A percentile compares a stretch with the other conserved stretches of the same genome.
Evolutionary conservation across 306 rosid species (phyloP).

Genomic region (Inga leiocalycina): DNA sequence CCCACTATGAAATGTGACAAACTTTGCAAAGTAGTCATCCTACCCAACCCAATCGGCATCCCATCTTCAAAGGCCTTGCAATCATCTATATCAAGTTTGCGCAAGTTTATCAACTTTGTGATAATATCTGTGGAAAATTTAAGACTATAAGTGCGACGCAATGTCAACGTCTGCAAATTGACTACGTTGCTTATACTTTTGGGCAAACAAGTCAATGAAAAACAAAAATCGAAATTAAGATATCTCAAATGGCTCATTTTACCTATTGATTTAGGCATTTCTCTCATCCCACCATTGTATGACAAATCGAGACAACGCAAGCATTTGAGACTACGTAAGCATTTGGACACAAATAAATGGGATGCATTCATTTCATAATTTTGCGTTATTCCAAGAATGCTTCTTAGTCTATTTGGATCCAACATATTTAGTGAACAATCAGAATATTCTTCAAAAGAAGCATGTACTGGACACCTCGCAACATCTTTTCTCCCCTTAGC

Average conservation of each 20-base stretch:
- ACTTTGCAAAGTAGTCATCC: neutral
- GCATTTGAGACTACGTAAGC: neutral
- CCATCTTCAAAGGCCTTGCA: neutral
- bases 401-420: neutral
- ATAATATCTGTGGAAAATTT: neutral
- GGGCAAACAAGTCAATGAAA: neutral
- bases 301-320: neutral
- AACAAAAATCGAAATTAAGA: neutral
- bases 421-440: neutral
- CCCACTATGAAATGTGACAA: neutral
- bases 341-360: too few relatives aligned
- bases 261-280: neutral
- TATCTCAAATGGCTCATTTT: conserved; percentile 2
- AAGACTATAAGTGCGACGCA: neutral
- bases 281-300: rapidly evolving
- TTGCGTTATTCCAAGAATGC: neutral
- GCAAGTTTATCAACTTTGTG: neutral
- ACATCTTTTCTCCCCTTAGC: neutral
- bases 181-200: neutral
- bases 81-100: neutral
- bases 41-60: neutral
- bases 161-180: too few relatives aligned
- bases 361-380: rapidly evolving
- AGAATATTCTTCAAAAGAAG: neutral
- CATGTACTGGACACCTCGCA: neutral